Evolutionary conservation across 257 asterid genomes (phyloP).

Genomic region (Primulina eburnea): DNA sequence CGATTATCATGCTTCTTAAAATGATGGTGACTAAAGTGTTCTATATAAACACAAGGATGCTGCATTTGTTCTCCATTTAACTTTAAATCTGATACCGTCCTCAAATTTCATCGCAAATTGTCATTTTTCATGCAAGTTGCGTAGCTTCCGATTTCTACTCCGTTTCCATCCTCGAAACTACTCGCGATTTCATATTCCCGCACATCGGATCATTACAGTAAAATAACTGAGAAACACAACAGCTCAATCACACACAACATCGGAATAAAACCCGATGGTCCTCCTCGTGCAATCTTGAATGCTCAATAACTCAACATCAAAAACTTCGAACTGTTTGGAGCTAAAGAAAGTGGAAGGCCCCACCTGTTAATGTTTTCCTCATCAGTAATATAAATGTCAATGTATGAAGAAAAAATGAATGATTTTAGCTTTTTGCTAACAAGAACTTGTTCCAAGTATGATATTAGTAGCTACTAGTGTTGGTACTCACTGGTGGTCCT

Average conservation of each 20-base stretch:
- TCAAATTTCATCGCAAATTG: too few species aligned
- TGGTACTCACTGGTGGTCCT: conserved; percentile 86
- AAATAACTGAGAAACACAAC: not conserved
- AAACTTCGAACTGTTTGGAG: conserved; percentile 89
- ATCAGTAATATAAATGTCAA: not conserved
- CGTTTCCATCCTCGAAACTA: not conserved
- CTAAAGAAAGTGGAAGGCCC: conserved; percentile 97
- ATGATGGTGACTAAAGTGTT: too few species aligned
- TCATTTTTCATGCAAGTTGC: not conserved
- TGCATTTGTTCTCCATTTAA: too few species aligned
- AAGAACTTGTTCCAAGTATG: not conserved
- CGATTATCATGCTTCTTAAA: too few species aligned
- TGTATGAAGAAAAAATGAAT: conserved; percentile 13
- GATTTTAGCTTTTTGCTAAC: not conserved
- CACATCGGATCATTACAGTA: not conserved
- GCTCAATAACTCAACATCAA: conserved; percentile 76
- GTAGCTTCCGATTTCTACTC: not conserved
- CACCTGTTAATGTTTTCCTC: conserved; percentile 45
- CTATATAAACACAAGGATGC: too few species aligned
- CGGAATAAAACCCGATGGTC: conserved; percentile 93
- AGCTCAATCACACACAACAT: conserved; percentile 69
- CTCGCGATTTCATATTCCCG: not conserved
- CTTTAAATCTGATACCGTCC: too few species aligned
- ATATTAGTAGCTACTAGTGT: not conserved
- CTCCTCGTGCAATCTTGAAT: conserved; percentile 88